Evolutionary conservation across 495 filamentous ascomycete species (phyloP).

Genomic region (Pseudoneurospora amorphoporcata): DNA sequence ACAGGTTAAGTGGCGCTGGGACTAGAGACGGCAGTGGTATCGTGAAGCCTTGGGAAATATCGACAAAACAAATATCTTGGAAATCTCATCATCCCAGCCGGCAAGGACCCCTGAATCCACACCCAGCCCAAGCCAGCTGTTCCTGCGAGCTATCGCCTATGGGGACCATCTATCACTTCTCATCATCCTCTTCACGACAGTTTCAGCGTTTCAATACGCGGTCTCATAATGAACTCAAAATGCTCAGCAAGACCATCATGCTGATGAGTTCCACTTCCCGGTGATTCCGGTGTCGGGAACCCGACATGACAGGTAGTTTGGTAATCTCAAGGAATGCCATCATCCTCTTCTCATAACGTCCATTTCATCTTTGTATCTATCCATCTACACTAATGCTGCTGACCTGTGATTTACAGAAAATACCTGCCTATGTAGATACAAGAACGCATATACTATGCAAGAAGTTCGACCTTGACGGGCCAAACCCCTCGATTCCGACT

Average conservation of each 20-base stretch:
- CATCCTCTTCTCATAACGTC: not conserved
- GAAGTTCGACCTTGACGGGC: not conserved
- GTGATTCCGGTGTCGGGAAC: not conserved
- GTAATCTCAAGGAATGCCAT: not conserved
- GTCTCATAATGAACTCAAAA: not conserved
- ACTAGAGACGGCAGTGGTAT: not conserved
- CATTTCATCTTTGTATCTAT: not conserved
- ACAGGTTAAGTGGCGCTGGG: not conserved
- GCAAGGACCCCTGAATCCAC: not conserved
- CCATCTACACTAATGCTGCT: not conserved
- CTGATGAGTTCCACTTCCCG: not conserved
- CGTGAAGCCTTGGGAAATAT: not conserved
- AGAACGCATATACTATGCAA: not conserved
- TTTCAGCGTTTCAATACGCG: not conserved
- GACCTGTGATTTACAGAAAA: not conserved
- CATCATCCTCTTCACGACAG: conserved; percentile 8
- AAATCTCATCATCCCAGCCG: not conserved
- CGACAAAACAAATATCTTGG: not conserved
- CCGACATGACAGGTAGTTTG: not conserved
- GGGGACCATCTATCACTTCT: conserved; percentile 5
- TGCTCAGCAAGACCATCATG: not conserved
- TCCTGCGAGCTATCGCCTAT: conserved; percentile 27
- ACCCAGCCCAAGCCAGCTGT: conserved; percentile 30
- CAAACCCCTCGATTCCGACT: not conserved
- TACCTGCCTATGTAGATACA: not conserved